Percentiles rank a stretch among this genome's conserved stretches.
These are phyloP conservation scores for Parmelia sp. DNA, from an alignment of 495 filamentous ascomycete genomes.

Conservation along the genomic window DNA sequence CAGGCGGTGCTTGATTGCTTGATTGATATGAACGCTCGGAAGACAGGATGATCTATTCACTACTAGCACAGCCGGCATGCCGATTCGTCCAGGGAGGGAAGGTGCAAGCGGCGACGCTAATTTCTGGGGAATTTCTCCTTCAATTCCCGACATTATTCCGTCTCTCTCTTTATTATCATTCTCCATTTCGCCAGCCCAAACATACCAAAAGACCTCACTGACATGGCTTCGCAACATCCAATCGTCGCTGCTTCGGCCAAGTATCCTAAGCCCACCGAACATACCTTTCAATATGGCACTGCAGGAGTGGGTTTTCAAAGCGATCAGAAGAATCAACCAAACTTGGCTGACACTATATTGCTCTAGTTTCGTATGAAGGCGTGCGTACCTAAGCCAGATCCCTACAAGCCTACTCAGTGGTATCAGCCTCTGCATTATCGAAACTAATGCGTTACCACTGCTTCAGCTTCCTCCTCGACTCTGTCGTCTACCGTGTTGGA, in stretches of 20 bases:
- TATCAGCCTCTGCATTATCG: background rate
- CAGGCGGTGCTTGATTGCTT: background rate
- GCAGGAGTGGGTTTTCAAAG: slow-evolving; percentile 60
- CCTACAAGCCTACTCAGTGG: background rate
- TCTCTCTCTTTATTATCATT: slow-evolving; percentile 20
- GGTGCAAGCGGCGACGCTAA: slow-evolving; percentile 29
- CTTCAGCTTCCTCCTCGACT: slow-evolving; percentile 59
- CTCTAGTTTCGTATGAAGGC: slow-evolving; percentile 72
- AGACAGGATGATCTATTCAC: no score
- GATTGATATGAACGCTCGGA: background rate
- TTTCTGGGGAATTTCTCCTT: background rate
- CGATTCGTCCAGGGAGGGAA: slow-evolving; percentile 30
- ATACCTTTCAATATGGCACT: slow-evolving; percentile 85
- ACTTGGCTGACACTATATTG: slow-evolving; percentile 25
- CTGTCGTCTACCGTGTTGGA: slow-evolving; percentile 84
- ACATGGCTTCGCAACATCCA: slow-evolving; percentile 24
- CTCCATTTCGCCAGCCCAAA: background rate
- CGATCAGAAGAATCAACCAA: slow-evolving; percentile 17
- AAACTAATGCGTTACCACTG: slow-evolving; percentile 3
- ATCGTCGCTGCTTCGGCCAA: slow-evolving; percentile 57
- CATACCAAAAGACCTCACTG: slow-evolving; percentile 2
- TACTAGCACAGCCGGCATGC: background rate
- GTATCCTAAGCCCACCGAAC: slow-evolving; percentile 65
- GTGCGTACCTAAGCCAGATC: slow-evolving; percentile 42
- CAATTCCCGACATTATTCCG: slow-evolving; percentile 29